These are phyloP conservation scores for Haplosporangium sp. DNA, from an alignment of 371 early-diverging fungal species.

Conservation along the genomic window DNA sequence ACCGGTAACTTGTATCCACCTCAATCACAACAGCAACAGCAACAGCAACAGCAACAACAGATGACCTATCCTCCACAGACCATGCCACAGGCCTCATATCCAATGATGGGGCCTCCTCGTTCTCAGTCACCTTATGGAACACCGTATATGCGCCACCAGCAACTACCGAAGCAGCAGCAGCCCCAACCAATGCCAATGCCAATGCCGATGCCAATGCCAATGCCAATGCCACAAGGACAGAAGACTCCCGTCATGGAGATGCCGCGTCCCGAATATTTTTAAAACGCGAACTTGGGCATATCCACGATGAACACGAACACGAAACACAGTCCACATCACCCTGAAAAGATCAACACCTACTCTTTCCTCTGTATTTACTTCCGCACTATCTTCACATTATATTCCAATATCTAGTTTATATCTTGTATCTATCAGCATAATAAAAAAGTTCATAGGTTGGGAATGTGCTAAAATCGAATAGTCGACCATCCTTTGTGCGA, in stretches of 20 bases:
- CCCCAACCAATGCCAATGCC: slow-evolving; percentile 17
- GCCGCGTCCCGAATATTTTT: slow-evolving; percentile 52
- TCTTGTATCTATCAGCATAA: no score
- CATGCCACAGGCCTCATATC: slow-evolving; percentile 16
- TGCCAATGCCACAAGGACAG: slow-evolving; percentile 1
- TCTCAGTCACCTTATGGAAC: slow-evolving; percentile 36
- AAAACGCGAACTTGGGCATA: background rate
- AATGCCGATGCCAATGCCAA: no score
- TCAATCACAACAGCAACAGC: background rate
- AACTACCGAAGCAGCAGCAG: background rate
- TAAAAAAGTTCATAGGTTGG: no score
- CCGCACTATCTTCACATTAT: background rate
- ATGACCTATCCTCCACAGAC: slow-evolving; percentile 10
- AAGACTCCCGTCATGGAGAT: slow-evolving; percentile 32
- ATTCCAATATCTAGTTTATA: no score
- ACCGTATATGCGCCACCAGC: slow-evolving; percentile 15
- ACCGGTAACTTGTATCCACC: slow-evolving; percentile 22
- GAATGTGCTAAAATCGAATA: no score
- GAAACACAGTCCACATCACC: background rate
- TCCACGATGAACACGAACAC: background rate
- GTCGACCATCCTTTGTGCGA: no score
- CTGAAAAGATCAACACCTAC: no score
- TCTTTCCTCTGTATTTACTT: no score
- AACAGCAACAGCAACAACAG: slow-evolving; percentile 4
- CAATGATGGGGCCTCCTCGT: slow-evolving; percentile 25